Evolutionary conservation across 2,329 filamentous ascomycete genomes (phyloP).

Genomic region (Trichoderma koningii): DNA sequence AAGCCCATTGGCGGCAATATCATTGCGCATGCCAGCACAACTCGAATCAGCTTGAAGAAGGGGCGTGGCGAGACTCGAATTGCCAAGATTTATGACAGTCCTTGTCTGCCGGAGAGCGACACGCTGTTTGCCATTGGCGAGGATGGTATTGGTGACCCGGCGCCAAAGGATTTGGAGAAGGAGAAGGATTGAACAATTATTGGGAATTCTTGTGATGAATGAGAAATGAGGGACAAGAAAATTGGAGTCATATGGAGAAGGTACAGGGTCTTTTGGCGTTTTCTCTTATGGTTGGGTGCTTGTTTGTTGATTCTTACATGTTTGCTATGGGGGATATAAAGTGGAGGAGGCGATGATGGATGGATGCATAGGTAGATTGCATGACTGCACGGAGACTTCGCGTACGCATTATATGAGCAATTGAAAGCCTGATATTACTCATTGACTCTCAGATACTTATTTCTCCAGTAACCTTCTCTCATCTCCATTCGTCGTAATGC

Average conservation of each 20-base stretch:
- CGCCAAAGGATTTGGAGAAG: slow-evolving; percentile 86
- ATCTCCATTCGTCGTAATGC: neutral
- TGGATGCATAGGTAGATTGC: slow-evolving; percentile 5
- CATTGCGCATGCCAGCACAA: slow-evolving; percentile 96
- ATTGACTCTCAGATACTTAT: too few species aligned
- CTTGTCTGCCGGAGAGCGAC: slow-evolving; percentile 93
- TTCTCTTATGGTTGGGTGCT: slow-evolving; percentile 17
- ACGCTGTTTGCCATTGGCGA: slow-evolving; percentile 96
- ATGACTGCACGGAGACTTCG: neutral
- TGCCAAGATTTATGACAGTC: slow-evolving; percentile 99
- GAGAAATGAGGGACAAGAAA: slow-evolving; percentile 26
- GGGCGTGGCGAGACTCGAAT: slow-evolving; percentile 92
- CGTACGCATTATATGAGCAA: neutral
- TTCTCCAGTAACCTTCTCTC: neutral
- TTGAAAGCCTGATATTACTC: neutral
- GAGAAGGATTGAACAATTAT: slow-evolving; percentile 35
- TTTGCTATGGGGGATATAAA: slow-evolving; percentile 6
- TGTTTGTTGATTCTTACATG: slow-evolving; percentile 9
- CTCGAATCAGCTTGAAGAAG: slow-evolving; percentile 91
- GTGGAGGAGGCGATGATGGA: neutral
- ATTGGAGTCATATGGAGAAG: slow-evolving; percentile 32
- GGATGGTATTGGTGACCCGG: slow-evolving; percentile 93
- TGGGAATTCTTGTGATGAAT: slow-evolving; percentile 11
- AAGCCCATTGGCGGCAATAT: slow-evolving; percentile 99
- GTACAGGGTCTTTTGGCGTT: slow-evolving; percentile 41